Conservation (phyloP, 2,329 filamentous ascomycete genomes). For the Niveomyces coronatus region DNA sequence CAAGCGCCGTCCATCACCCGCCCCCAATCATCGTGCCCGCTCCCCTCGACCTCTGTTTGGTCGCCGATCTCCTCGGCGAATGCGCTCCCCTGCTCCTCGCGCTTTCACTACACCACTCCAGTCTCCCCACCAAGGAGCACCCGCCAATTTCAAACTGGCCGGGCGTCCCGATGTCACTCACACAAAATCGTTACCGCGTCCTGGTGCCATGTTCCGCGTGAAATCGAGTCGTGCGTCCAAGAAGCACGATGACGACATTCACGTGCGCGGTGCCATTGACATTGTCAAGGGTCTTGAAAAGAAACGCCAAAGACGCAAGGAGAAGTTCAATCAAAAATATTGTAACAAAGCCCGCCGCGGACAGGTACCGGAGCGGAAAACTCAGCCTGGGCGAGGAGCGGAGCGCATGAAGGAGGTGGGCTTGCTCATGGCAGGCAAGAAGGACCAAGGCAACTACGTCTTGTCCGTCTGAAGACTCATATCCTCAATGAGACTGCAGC, state of each 20-base stretch:
- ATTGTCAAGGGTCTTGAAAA: constrained; percentile 94
- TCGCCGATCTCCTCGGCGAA: constrained; percentile 58
- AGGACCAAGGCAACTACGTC: constrained; percentile 64
- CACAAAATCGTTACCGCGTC: constrained; percentile 80
- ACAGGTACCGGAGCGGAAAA: constrained; percentile 50
- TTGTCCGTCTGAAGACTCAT: constrained; percentile 53
- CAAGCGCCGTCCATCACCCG: constrained; percentile 23
- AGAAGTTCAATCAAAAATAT: constrained; percentile 85
- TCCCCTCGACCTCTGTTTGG: constrained; percentile 48
- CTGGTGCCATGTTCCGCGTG: constrained; percentile 56
- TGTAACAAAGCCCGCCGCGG: constrained; percentile 72
- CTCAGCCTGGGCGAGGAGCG: constrained; percentile 74
- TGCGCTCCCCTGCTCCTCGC: constrained; percentile 59
- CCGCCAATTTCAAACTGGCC: constrained; percentile 28
- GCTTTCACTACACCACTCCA: constrained; percentile 24
- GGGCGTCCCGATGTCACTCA: constrained; percentile 57
- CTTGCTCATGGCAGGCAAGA: constrained; percentile 75
- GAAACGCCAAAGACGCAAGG: constrained; percentile 84
- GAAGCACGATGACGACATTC: constrained; percentile 37
- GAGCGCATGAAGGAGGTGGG: constrained; percentile 80
- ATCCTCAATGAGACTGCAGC: not conserved
- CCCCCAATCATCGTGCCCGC: constrained; percentile 27
- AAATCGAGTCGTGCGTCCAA: constrained; percentile 32
- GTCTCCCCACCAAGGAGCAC: constrained; percentile 30
- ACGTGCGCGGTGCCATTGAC: constrained; percentile 87